Percentiles rank a stretch among this genome's conserved stretches.
These are phyloP conservation scores for Dichotomopilus funicola DNA, from an alignment of 2,329 filamentous ascomycete genomes.

Conservation along the genomic window DNA sequence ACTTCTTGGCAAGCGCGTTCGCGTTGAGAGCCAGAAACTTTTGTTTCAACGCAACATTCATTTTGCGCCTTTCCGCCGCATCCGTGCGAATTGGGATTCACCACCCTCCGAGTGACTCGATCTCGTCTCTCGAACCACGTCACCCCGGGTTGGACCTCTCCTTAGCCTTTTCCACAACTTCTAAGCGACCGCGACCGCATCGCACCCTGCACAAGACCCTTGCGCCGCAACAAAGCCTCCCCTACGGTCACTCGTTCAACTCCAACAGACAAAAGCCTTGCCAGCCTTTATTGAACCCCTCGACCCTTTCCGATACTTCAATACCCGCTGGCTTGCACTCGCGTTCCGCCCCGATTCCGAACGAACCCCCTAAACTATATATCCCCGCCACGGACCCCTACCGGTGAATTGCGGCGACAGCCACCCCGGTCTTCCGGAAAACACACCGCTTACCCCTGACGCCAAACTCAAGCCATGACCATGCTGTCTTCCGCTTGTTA, in stretches of 20 bases:
- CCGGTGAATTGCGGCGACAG: slow-evolving; percentile 1
- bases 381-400: neutral
- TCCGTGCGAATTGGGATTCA: slow-evolving; percentile 10
- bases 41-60: slow-evolving; percentile 10
- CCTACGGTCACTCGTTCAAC: slow-evolving; percentile 7
- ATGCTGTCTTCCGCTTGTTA: slow-evolving; percentile 9
- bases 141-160: slow-evolving; percentile 1
- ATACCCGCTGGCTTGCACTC: no score
- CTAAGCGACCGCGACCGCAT: neutral
- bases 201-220: slow-evolving; percentile 9
- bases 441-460: slow-evolving; percentile 5
- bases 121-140: slow-evolving; percentile 1
- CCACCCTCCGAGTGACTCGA: slow-evolving; percentile 5
- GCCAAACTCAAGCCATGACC: slow-evolving; percentile 5
- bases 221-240: slow-evolving; percentile 5
- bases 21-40: slow-evolving; percentile 18
- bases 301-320: neutral
- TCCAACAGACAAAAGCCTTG: neutral
- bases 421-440: neutral
- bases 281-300: neutral
- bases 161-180: slow-evolving; percentile 8
- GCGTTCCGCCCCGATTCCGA: neutral
- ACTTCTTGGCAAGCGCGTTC: slow-evolving; percentile 14
- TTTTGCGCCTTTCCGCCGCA: slow-evolving; percentile 9
- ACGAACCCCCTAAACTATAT: neutral